These are phyloP conservation scores for Epithele typhae DNA, from an alignment of 768 basidiomycete genomes.

Conservation along the genomic window DNA sequence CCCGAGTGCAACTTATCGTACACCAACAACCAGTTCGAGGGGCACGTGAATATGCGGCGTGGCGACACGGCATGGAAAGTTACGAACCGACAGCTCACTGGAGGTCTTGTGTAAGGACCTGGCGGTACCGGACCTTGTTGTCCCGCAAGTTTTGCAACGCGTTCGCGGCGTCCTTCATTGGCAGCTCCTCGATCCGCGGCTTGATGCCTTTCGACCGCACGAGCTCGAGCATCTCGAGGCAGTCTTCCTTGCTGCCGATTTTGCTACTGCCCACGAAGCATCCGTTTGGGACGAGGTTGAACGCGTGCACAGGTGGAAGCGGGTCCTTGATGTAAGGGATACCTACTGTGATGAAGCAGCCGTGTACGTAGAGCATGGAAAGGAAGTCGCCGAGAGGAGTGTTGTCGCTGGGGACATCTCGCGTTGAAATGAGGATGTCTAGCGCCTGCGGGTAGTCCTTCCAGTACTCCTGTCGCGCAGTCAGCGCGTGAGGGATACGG, in stretches of 20 bases:
- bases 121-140: conserved; percentile 49
- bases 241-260: conserved; percentile 57
- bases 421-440: conserved; percentile 44
- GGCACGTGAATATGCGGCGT: too few relatives aligned
- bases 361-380: conserved; percentile 46
- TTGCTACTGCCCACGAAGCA: conserved; percentile 25
- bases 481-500: neutral
- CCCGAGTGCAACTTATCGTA: too few relatives aligned
- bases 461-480: conserved; percentile 30
- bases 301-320: conserved; percentile 18
- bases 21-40: too few relatives aligned
- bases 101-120: conserved; percentile 37
- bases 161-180: conserved; percentile 43
- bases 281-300: conserved; percentile 28
- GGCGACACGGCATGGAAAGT: too few relatives aligned
- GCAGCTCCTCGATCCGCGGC: conserved; percentile 39
- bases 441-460: conserved; percentile 34
- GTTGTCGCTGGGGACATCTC: conserved; percentile 18
- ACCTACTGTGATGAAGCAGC: conserved; percentile 54
- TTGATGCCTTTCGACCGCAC: conserved; percentile 50
- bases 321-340: conserved; percentile 48
- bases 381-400: conserved; percentile 28
- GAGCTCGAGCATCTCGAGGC: conserved; percentile 55
- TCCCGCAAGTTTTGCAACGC: conserved; percentile 46
- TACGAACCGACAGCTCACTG: too few relatives aligned